Percentiles rank a stretch among this genome's conserved stretches.
Conservation (phyloP, 768 basidiomycete species). For the Lactarius trivialis region DNA sequence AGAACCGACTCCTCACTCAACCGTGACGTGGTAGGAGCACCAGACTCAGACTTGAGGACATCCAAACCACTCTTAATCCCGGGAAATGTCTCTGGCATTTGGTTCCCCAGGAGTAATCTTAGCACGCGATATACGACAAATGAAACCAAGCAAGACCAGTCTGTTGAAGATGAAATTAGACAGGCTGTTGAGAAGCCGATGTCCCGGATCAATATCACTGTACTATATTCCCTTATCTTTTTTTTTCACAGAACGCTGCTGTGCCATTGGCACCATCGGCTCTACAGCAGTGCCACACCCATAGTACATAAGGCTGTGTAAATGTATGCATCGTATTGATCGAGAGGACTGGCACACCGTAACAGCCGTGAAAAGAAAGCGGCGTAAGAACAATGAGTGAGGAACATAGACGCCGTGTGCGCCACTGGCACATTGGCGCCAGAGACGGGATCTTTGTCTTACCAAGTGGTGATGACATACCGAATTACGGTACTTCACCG, state of each 20-base stretch:
- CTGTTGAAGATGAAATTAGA: neutral
- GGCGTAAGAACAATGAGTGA: neutral
- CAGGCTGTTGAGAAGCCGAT: neutral
- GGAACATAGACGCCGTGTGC: neutral
- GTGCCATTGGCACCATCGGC: neutral
- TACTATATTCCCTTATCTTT: neutral
- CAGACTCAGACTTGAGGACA: neutral
- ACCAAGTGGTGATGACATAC: neutral
- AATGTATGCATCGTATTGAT: neutral
- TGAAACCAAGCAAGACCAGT: too few species aligned
- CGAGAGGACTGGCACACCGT: neutral
- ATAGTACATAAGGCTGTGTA: neutral
- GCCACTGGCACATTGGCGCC: neutral
- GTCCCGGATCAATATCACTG: neutral
- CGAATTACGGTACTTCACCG: neutral
- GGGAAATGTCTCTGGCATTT: neutral
- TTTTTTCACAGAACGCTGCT: neutral
- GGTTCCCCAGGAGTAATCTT: neutral
- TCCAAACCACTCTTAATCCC: neutral
- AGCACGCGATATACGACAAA: neutral
- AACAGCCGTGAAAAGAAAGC: neutral
- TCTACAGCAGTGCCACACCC: neutral
- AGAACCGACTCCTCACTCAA: neutral
- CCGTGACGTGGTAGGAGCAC: neutral
- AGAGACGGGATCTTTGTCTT: neutral